A percentile compares a stretch with the other conserved stretches of the same genome.
These are phyloP conservation scores for Termitomyces sp. DNA, from an alignment of 768 basidiomycete genomes.

Conservation along the genomic window DNA sequence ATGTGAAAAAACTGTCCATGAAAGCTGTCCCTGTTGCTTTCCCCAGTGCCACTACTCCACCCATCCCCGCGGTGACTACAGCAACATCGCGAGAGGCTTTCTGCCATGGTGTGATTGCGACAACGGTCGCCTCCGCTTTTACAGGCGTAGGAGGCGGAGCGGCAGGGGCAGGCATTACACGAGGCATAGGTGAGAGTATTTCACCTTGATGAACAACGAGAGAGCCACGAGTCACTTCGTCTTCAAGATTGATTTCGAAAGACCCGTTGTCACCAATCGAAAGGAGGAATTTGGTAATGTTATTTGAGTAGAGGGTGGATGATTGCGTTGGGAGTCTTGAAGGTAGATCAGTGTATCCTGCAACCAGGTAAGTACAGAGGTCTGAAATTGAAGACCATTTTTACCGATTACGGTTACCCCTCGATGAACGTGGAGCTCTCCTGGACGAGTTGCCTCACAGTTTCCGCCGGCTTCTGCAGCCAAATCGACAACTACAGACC, in stretches of 20 bases:
- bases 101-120: slow-evolving; percentile 82
- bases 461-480: slow-evolving; percentile 91
- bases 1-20: slow-evolving; percentile 87
- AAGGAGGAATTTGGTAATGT: slow-evolving; percentile 83
- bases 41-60: slow-evolving; percentile 63
- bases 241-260: slow-evolving; percentile 65
- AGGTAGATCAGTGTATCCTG: slow-evolving; percentile 80
- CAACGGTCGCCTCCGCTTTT: slow-evolving; percentile 38
- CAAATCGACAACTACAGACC: slow-evolving; percentile 82
- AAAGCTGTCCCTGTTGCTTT: slow-evolving; percentile 77
- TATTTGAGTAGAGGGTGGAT: slow-evolving; percentile 87
- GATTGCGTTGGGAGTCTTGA: slow-evolving; percentile 89
- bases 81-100: slow-evolving; percentile 73
- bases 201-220: slow-evolving; percentile 67
- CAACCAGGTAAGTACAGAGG: neutral
- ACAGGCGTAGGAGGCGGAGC: slow-evolving; percentile 43
- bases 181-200: slow-evolving; percentile 61
- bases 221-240: slow-evolving; percentile 82
- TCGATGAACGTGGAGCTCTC: slow-evolving; percentile 58
- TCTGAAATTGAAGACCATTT: neutral
- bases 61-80: slow-evolving; percentile 71
- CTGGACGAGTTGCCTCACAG: slow-evolving; percentile 76
- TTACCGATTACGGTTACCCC: slow-evolving; percentile 83
- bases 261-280: slow-evolving; percentile 63
- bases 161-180: slow-evolving; percentile 57